These are phyloP conservation scores for Haematococcus lacustris DNA, from an alignment of 139 green algal species.

Conservation along the genomic window DNA sequence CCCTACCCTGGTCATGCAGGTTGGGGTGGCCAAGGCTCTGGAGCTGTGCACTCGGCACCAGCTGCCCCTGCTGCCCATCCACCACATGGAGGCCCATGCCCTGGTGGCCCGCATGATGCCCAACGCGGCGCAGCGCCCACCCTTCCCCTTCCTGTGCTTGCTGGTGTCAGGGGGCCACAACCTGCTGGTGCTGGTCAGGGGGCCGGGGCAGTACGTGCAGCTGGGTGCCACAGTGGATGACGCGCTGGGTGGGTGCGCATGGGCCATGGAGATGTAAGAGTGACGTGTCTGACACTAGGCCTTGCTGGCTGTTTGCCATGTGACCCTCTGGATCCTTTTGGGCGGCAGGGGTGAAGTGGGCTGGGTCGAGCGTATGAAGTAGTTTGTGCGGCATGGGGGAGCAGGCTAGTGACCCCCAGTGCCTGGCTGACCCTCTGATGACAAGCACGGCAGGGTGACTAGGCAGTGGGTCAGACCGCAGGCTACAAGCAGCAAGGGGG, in stretches of 20 bases:
- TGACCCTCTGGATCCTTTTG: too few species aligned
- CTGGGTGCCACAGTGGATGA: slow-evolving; percentile 91
- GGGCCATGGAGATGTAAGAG: too few species aligned
- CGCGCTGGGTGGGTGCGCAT: slow-evolving; percentile 74
- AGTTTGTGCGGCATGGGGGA: too few species aligned
- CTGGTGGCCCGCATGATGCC: slow-evolving; percentile 76
- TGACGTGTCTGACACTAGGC: too few species aligned
- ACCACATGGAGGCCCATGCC: slow-evolving; percentile 98
- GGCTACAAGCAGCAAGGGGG: too few species aligned
- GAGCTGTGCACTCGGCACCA: slow-evolving; percentile 47
- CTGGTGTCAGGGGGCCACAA: slow-evolving; percentile 94
- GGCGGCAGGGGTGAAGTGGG: too few species aligned
- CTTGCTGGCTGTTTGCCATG: too few species aligned
- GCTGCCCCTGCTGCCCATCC: slow-evolving; percentile 78
- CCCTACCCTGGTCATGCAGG: slow-evolving; percentile 25
- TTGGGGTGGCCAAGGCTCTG: slow-evolving; percentile 89
- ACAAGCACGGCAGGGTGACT: too few species aligned
- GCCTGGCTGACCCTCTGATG: too few species aligned
- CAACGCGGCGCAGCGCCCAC: background rate
- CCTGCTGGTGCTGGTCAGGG: slow-evolving; percentile 79
- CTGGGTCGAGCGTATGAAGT: too few species aligned
- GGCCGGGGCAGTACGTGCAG: slow-evolving; percentile 83
- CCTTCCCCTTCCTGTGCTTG: slow-evolving; percentile 90
- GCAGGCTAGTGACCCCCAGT: too few species aligned
- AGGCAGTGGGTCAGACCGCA: too few species aligned